Conservation (phyloP, 2,329 filamentous ascomycete genomes). For the Botrytis cinerea region DNA sequence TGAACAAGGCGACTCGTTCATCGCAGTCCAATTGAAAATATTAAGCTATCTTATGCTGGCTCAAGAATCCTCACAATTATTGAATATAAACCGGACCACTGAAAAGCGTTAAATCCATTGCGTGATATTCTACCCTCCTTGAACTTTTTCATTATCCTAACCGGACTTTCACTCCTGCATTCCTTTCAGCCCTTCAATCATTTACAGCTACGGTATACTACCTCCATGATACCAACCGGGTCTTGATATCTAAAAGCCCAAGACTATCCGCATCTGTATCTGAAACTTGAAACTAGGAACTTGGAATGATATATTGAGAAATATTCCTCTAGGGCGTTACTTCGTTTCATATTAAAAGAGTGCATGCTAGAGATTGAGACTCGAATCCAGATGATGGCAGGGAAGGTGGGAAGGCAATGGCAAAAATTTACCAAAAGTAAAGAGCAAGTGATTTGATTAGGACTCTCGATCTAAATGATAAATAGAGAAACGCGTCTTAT, state of each 20-base stretch:
- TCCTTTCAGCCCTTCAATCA: background rate
- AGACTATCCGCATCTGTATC: background rate
- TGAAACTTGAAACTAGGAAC: background rate
- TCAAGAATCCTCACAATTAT: background rate
- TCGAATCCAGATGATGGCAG: background rate
- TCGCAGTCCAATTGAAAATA: background rate
- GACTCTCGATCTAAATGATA: background rate
- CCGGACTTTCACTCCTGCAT: background rate
- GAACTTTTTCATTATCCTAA: background rate
- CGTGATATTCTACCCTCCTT: background rate
- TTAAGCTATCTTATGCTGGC: background rate
- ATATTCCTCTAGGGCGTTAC: too few species aligned
- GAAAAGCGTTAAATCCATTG: background rate
- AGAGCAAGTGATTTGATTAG: background rate
- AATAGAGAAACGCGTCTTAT: background rate
- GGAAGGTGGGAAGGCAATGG: background rate
- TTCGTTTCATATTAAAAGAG: too few species aligned
- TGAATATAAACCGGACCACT: rapidly evolving
- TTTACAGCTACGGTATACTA: background rate
- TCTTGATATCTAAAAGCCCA: background rate
- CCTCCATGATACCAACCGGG: background rate
- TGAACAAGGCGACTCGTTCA: background rate
- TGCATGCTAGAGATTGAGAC: background rate
- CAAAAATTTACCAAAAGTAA: background rate
- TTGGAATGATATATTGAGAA: background rate